These are phyloP conservation scores for Sideroxylon spinosum DNA, from an alignment of 179 eudicot genomes.

Conservation along the genomic window DNA sequence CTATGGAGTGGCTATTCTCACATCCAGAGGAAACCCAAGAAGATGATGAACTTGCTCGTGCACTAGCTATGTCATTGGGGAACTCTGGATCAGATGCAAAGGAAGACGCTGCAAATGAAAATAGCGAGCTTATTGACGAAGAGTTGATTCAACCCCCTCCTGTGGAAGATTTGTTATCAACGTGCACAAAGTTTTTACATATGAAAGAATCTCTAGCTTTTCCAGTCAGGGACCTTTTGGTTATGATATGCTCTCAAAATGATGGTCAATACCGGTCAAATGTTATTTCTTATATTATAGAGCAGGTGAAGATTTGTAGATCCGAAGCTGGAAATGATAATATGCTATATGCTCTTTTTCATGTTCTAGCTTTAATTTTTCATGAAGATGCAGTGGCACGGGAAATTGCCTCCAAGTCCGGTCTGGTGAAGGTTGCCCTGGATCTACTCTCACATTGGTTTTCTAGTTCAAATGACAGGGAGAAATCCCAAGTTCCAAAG, in stretches of 20 bases:
- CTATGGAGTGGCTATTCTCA: constrained; percentile 97
- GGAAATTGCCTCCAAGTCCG: constrained; percentile 70
- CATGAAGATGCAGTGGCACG: constrained; percentile 84
- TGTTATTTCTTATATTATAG: constrained; percentile 64
- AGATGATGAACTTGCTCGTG: constrained; percentile 98
- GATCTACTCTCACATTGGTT: constrained; percentile 74
- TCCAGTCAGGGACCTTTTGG: constrained; percentile 89
- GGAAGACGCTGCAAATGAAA: constrained; percentile 41
- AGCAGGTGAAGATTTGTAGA: constrained; percentile 71
- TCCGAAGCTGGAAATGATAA: constrained; percentile 48
- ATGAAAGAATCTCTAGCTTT: constrained; percentile 86
- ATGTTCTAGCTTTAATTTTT: constrained; percentile 86
- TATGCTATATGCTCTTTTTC: constrained; percentile 68
- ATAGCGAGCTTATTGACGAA: constrained; percentile 50
- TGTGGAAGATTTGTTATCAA: constrained; percentile 64
- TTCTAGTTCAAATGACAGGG: constrained; percentile 33
- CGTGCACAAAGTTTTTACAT: constrained; percentile 73
- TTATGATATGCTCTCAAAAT: constrained; percentile 87
- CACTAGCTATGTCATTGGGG: constrained; percentile 97
- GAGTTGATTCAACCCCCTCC: constrained; percentile 78
- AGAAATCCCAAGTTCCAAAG: constrained; percentile 57
- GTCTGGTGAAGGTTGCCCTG: constrained; percentile 66
- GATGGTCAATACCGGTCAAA: constrained; percentile 71
- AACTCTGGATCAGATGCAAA: constrained; percentile 67
- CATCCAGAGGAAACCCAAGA: constrained; percentile 92